A percentile compares a stretch with the other conserved stretches of the same genome.
Evolutionary conservation across 2,329 filamentous ascomycete genomes (phyloP).

Genomic region (Colletotrichum endophyticum): DNA sequence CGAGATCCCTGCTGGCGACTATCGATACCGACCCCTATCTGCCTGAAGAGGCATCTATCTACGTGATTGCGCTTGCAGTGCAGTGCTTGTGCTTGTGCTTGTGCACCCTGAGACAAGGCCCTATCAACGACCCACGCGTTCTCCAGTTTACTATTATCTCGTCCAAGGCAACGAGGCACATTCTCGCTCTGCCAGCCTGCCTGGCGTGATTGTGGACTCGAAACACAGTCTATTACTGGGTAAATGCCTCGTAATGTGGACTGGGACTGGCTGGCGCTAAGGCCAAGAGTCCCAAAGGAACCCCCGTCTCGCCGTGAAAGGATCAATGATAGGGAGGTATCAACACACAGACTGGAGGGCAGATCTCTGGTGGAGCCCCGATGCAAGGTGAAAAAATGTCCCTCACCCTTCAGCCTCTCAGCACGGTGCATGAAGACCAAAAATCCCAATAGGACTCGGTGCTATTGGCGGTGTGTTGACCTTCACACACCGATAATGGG

Average conservation of each 20-base stretch:
- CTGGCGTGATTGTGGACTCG: slow-evolving; percentile 9
- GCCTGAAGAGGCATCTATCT: background rate
- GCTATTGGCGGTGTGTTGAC: slow-evolving; percentile 12
- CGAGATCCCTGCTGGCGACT: slow-evolving; percentile 5
- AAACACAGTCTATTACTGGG: background rate
- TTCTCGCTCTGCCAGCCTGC: background rate
- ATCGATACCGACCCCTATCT: slow-evolving; percentile 8
- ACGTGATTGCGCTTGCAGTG: background rate
- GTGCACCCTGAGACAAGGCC: slow-evolving; percentile 13
- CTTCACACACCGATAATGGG: slow-evolving; percentile 9
- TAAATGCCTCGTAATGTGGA: slow-evolving; percentile 4
- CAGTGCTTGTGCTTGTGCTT: background rate
- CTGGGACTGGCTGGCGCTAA: background rate
- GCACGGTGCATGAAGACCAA: slow-evolving; percentile 11
- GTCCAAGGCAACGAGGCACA: slow-evolving; percentile 10
- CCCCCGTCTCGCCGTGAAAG: background rate
- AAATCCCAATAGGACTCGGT: background rate
- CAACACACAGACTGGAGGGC: background rate
- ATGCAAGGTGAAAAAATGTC: slow-evolving; percentile 17
- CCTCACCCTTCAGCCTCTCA: background rate
- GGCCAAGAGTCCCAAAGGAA: background rate
- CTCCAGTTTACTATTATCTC: slow-evolving; percentile 19
- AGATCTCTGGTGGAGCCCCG: slow-evolving; percentile 5
- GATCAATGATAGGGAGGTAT: background rate
- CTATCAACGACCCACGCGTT: slow-evolving; percentile 18